Conservation (phyloP, 1,284 basidiomycete genomes). For the Schizophyllum amplum region DNA sequence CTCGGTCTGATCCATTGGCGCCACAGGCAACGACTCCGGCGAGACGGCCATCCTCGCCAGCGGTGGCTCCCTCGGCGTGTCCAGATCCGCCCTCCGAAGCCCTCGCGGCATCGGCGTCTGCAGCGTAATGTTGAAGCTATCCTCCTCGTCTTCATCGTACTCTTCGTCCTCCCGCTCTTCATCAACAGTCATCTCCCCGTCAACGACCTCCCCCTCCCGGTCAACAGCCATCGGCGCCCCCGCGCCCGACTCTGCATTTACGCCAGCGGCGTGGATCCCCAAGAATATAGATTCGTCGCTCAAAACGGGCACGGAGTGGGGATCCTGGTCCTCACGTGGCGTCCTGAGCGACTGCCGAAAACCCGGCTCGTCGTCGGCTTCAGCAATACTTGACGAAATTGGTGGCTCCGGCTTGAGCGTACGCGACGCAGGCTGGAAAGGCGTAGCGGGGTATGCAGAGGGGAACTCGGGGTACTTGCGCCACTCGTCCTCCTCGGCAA, state of each 20-base stretch:
- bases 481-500: conserved; percentile 26
- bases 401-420: no score
- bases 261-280: conserved; percentile 5
- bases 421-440: conserved; percentile 26
- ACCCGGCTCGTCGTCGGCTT: conserved; percentile 24
- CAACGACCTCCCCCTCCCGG: no score
- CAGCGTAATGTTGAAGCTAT: conserved; percentile 58
- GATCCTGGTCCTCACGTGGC: conserved; percentile 47
- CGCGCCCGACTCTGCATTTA: conserved; percentile 16
- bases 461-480: conserved; percentile 34
- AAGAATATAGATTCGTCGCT: conserved; percentile 34
- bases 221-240: conserved; percentile 10
- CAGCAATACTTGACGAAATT: conserved; percentile 22
- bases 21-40: neutral
- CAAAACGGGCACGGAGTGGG: conserved; percentile 49
- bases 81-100: neutral
- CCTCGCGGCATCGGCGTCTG: conserved; percentile 42
- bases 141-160: conserved; percentile 41
- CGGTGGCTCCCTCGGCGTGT: neutral
- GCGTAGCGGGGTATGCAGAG: conserved; percentile 35
- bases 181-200: neutral
- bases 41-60: neutral
- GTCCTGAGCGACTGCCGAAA: conserved; percentile 56
- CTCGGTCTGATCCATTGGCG: no score
- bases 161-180: conserved; percentile 11